These are phyloP conservation scores for Trichophyton equinum DNA, from an alignment of 2,329 filamentous ascomycete species.

Conservation along the genomic window DNA sequence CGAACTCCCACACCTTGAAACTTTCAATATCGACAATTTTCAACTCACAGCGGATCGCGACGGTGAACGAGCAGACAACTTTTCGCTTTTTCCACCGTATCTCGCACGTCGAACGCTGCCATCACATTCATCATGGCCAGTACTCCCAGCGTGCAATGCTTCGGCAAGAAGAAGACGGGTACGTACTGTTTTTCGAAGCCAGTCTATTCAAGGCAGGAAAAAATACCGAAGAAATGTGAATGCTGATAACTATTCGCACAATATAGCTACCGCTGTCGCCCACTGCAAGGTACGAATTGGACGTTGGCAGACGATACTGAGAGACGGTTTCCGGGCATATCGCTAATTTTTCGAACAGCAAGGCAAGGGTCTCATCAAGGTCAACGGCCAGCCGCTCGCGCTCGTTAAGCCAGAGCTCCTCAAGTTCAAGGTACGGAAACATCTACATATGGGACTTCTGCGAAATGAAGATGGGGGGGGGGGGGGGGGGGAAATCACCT, in stretches of 20 bases:
- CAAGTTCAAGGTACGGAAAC: constrained; percentile 70
- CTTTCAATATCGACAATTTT: constrained; percentile 20
- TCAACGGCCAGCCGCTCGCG: constrained; percentile 91
- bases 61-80: constrained; percentile 18
- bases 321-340: not conserved
- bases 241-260: constrained; percentile 22
- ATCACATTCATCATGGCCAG: constrained; percentile 53
- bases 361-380: constrained; percentile 88
- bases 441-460: constrained; percentile 1
- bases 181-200: constrained; percentile 16
- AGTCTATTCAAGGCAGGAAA: not conserved
- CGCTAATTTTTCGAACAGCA: constrained; percentile 35
- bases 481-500: not conserved
- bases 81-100: constrained; percentile 20
- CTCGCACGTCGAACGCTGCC: constrained; percentile 25
- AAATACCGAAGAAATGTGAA: constrained; percentile 6
- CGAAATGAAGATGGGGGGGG: not conserved
- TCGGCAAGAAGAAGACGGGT: constrained; percentile 93
- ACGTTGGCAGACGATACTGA: not conserved
- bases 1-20: constrained; percentile 27
- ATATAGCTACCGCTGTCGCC: constrained; percentile 66
- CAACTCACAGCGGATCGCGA: constrained; percentile 23
- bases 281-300: constrained; percentile 66
- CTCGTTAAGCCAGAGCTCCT: constrained; percentile 94
- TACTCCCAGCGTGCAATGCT: constrained; percentile 83